Conservation (phyloP, 73 alveolate species). For the Stentor roeselii region DNA sequence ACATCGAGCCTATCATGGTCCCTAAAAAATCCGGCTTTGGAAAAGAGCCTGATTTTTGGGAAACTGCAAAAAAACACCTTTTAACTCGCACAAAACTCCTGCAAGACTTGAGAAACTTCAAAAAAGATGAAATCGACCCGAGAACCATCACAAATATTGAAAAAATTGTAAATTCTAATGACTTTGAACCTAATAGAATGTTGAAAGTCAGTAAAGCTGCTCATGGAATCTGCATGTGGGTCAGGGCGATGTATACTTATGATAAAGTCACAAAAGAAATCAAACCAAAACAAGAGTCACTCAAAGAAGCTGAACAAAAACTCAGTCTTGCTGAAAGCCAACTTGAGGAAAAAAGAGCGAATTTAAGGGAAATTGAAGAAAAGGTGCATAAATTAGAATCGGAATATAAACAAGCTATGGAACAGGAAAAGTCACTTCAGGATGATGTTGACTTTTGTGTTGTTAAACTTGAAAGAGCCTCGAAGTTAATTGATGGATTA, state of each 20-base stretch:
- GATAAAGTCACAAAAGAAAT: conserved; percentile 75
- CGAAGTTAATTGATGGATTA: conserved; percentile 90
- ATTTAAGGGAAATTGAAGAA: conserved; percentile 81
- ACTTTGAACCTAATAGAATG: conserved; percentile 70
- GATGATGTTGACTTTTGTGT: conserved; percentile 89
- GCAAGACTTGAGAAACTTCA: conserved; percentile 59
- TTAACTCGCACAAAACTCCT: conserved; percentile 66
- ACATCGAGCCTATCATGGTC: conserved; percentile 61
- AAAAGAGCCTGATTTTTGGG: conserved; percentile 77
- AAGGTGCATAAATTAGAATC: conserved; percentile 68
- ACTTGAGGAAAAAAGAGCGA: conserved; percentile 54
- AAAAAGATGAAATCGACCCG: conserved; percentile 71
- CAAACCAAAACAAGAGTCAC: conserved; percentile 82
- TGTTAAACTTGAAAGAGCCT: conserved; percentile 94
- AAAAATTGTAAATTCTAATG: conserved; percentile 43
- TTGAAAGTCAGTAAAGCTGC: conserved; percentile 82
- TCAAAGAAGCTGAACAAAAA: conserved; percentile 73
- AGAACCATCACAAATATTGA: conserved; percentile 48
- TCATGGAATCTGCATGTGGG: conserved; percentile 85
- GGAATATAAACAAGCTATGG: conserved; percentile 85
- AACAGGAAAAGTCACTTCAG: conserved; percentile 81
- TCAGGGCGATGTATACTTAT: conserved; percentile 58
- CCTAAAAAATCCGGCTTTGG: conserved; percentile 73
- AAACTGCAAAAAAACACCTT: conserved; percentile 73
- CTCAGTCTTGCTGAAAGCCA: conserved; percentile 32